Conservation (phyloP, 2,329 filamentous ascomycete species). For the Tolypocladium nubicola region DNA sequence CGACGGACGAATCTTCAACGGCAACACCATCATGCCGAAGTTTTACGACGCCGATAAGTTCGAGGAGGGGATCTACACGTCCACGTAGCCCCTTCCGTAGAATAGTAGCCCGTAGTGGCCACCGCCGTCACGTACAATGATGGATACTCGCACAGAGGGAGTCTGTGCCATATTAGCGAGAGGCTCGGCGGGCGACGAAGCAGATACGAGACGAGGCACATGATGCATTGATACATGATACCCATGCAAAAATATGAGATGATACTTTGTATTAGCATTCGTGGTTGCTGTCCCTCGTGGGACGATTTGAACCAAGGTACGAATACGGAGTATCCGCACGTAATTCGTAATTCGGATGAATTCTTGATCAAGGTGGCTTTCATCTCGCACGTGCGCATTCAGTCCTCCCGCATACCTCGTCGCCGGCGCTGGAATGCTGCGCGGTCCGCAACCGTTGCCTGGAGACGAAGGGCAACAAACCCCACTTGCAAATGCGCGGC, state of each 20-base stretch:
- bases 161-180: neutral
- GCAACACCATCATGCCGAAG: slow-evolving; percentile 68
- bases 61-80: slow-evolving; percentile 49
- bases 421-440: neutral
- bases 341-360: neutral
- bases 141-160: neutral
- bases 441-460: neutral
- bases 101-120: neutral
- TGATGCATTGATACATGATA: neutral
- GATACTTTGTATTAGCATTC: neutral
- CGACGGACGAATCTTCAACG: slow-evolving; percentile 79
- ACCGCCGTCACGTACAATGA: neutral
- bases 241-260: neutral
- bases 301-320: neutral
- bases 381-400: neutral
- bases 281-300: neutral
- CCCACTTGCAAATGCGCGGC: neutral
- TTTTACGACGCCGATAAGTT: slow-evolving; percentile 82
- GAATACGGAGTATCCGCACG: neutral
- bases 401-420: neutral
- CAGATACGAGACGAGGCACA: neutral
- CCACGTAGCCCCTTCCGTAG: neutral
- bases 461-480: neutral
- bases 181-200: neutral
- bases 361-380: neutral